Percentiles rank a stretch among this genome's conserved stretches.
These are phyloP conservation scores for Lactarius akahatsu DNA, from an alignment of 768 basidiomycete genomes.

Conservation along the genomic window DNA sequence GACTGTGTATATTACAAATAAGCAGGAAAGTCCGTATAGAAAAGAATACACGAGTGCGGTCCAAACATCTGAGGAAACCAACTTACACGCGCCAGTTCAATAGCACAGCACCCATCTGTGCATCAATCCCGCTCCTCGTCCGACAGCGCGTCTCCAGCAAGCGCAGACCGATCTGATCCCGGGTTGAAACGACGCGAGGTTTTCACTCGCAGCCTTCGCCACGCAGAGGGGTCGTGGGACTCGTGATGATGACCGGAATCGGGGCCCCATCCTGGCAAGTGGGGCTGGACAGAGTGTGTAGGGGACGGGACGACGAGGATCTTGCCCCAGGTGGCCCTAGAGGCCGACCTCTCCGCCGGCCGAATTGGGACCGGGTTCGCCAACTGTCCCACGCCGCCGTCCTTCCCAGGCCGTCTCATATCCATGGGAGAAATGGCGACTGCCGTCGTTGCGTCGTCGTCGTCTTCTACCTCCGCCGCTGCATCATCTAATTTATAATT, in stretches of 20 bases:
- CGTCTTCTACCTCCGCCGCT: neutral
- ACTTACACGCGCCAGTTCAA: neutral
- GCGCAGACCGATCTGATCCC: too few species aligned
- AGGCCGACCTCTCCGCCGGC: neutral
- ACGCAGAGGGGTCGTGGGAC: neutral
- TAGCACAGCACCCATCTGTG: neutral
- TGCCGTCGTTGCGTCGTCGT: slow-evolving; percentile 8
- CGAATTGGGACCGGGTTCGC: neutral
- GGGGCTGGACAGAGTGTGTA: neutral
- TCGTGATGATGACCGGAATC: neutral
- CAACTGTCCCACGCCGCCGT: too few species aligned
- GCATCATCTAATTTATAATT: neutral
- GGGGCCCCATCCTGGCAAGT: neutral
- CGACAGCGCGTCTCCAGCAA: neutral
- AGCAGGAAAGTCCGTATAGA: neutral
- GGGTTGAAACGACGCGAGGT: neutral
- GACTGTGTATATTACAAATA: neutral
- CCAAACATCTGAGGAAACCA: neutral
- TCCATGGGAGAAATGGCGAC: slow-evolving; percentile 9
- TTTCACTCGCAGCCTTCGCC: neutral
- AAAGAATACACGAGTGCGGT: neutral
- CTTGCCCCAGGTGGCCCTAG: slow-evolving; percentile 10
- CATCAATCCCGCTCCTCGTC: neutral
- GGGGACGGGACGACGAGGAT: slow-evolving; percentile 20
- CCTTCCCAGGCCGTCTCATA: neutral